These are phyloP conservation scores for Gentiana macrophylla DNA, from an alignment of 257 asterid species.

Conservation along the genomic window DNA sequence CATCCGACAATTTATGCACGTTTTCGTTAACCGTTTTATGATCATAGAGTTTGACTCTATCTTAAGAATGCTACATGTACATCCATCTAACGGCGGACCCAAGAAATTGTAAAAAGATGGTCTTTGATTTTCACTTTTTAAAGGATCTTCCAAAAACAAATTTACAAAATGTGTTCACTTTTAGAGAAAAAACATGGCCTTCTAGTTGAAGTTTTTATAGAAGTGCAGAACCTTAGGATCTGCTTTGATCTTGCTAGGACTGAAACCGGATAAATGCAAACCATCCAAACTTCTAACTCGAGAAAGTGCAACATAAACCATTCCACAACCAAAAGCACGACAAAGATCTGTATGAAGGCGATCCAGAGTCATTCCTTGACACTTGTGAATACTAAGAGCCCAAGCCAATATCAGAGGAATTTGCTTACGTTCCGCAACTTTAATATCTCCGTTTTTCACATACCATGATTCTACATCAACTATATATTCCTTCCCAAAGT, in stretches of 20 bases:
- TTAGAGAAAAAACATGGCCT: too few relatives aligned
- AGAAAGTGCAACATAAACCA: slow-evolving; percentile 85
- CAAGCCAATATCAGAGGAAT: slow-evolving; percentile 71
- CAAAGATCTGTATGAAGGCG: slow-evolving; percentile 48
- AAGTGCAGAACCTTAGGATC: slow-evolving; percentile 65
- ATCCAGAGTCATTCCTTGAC: slow-evolving; percentile 75
- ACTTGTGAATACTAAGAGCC: slow-evolving; percentile 83
- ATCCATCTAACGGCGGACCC: too few relatives aligned
- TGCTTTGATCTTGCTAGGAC: slow-evolving; percentile 40
- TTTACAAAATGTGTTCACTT: too few relatives aligned
- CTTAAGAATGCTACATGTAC: too few relatives aligned
- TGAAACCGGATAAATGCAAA: slow-evolving; percentile 47
- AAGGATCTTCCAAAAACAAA: too few relatives aligned
- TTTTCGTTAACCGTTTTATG: too few relatives aligned
- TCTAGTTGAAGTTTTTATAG: slow-evolving; percentile 23
- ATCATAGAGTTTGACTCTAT: too few relatives aligned
- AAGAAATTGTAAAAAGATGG: too few relatives aligned
- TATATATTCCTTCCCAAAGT: slow-evolving; percentile 37
- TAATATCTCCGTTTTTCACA: slow-evolving; percentile 43
- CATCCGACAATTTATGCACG: too few relatives aligned
- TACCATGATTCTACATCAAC: slow-evolving; percentile 52
- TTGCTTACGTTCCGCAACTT: slow-evolving; percentile 52
- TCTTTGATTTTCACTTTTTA: too few relatives aligned
- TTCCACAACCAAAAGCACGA: slow-evolving; percentile 57
- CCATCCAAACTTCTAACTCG: slow-evolving; percentile 56